Conservation (phyloP, 1,284 basidiomycete genomes). For the Schizophyllum commune region DNA sequence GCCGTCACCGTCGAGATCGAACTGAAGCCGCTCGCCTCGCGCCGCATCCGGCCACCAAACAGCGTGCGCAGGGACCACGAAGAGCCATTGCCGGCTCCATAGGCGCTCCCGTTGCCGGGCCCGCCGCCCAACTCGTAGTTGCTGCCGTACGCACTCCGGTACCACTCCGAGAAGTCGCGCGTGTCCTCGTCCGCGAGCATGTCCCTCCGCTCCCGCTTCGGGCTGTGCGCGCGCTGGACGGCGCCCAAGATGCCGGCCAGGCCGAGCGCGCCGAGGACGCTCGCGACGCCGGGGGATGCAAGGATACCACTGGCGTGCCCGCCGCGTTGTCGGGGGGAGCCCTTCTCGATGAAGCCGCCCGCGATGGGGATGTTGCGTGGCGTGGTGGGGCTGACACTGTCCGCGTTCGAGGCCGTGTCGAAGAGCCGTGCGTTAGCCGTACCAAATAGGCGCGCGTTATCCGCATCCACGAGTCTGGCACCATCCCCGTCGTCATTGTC, state of each 20-base stretch:
- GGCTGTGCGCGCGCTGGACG: conserved; percentile 9
- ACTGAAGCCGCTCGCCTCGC: conserved; percentile 26
- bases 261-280: conserved; percentile 9
- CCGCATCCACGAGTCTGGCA: conserved; percentile 15
- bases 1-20: conserved; percentile 20
- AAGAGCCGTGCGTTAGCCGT: too few relatives aligned
- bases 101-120: too few relatives aligned
- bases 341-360: conserved; percentile 10
- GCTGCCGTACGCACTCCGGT: conserved; percentile 18
- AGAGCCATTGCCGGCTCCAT: conserved; percentile 23
- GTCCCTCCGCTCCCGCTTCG: conserved; percentile 38
- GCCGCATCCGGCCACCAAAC: conserved; percentile 29
- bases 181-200: conserved; percentile 75
- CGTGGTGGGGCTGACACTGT: conserved; percentile 7
- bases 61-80: conserved; percentile 51
- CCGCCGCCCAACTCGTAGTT: conserved; percentile 18
- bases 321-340: conserved; percentile 10
- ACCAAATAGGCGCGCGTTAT: too few relatives aligned
- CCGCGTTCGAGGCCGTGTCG: not conserved
- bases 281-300: conserved; percentile 14
- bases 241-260: conserved; percentile 6
- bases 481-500: conserved; percentile 29
- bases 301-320: conserved; percentile 14
- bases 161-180: conserved; percentile 33
- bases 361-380: conserved; percentile 6